Conservation (phyloP, 2,329 filamentous ascomycete genomes). For the Monosporascus sp. region DNA sequence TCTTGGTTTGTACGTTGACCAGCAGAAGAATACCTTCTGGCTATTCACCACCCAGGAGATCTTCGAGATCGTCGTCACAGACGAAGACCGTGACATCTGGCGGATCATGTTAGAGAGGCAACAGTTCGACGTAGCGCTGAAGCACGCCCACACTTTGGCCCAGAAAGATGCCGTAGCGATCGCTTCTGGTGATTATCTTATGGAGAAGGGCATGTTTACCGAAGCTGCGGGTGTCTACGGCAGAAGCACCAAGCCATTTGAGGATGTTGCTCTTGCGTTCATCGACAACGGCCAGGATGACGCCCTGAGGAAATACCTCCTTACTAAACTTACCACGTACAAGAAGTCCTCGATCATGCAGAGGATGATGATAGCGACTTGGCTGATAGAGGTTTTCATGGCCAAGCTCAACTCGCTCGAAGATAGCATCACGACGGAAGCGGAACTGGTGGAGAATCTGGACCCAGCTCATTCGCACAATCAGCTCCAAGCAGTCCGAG, state of each 20-base stretch:
- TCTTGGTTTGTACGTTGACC: conserved; percentile 81
- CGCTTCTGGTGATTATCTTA: conserved; percentile 84
- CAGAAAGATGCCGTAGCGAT: conserved; percentile 91
- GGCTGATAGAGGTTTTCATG: conserved; percentile 96
- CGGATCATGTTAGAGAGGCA: conserved; percentile 84
- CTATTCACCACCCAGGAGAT: conserved; percentile 88
- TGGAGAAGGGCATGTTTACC: conserved; percentile 72
- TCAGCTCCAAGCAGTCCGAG: conserved; percentile 64
- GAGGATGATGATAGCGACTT: conserved; percentile 88
- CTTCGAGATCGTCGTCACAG: conserved; percentile 84
- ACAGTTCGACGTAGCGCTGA: conserved; percentile 82
- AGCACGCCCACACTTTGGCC: conserved; percentile 71
- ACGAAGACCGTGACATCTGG: conserved; percentile 93
- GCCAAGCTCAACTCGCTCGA: conserved; percentile 92
- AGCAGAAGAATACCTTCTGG: conserved; percentile 97
- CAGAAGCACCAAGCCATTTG: conserved; percentile 93
- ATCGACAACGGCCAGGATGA: conserved; percentile 89
- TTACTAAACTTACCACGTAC: conserved; percentile 75
- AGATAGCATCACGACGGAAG: conserved; percentile 86
- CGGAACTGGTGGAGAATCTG: conserved; percentile 69
- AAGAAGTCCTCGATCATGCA: conserved; percentile 89
- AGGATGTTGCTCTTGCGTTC: conserved; percentile 87
- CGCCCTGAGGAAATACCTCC: conserved; percentile 81
- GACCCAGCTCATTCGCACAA: conserved; percentile 67
- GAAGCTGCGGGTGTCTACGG: conserved; percentile 91